Evolutionary conservation across 2,329 filamentous ascomycete species (phyloP).

Genomic region (Beauveria rudraprayagi): DNA sequence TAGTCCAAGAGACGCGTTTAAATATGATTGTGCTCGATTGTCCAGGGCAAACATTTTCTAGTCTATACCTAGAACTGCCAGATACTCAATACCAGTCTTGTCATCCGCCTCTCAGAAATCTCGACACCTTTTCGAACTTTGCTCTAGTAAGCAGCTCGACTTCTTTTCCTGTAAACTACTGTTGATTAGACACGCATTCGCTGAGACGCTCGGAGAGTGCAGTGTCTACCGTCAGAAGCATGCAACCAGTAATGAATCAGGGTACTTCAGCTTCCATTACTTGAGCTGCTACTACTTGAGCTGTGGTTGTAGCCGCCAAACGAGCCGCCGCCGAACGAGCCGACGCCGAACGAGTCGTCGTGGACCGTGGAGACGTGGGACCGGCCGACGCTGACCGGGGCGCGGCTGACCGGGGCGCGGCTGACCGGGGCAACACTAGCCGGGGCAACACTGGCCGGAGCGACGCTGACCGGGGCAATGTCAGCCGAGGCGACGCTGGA

Average conservation of each 20-base stretch:
- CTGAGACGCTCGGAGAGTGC: no score
- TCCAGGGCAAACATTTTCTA: no score
- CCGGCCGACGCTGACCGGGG: background rate
- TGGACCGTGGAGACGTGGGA: no score
- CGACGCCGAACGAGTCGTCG: no score
- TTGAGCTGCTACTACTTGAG: no score
- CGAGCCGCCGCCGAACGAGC: background rate
- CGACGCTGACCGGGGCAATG: no score
- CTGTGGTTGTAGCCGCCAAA: background rate
- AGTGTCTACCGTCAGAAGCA: background rate
- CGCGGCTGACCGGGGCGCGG: no score
- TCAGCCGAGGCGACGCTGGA: background rate
- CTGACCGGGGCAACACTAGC: no score
- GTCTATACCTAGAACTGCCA: background rate
- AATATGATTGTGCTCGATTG: no score
- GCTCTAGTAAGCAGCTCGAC: background rate
- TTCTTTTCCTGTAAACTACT: background rate
- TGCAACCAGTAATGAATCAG: background rate
- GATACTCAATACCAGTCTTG: background rate
- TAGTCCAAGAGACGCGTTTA: no score
- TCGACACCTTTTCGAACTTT: background rate
- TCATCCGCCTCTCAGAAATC: no score
- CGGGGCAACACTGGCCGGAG: no score
- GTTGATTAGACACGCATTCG: background rate
- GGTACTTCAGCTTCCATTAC: background rate